Evolutionary conservation across 371 early-diverging fungal species (phyloP), one percentile per base, ranked within the genome.

Genomic region (Fennellomyces sp.): DNA sequence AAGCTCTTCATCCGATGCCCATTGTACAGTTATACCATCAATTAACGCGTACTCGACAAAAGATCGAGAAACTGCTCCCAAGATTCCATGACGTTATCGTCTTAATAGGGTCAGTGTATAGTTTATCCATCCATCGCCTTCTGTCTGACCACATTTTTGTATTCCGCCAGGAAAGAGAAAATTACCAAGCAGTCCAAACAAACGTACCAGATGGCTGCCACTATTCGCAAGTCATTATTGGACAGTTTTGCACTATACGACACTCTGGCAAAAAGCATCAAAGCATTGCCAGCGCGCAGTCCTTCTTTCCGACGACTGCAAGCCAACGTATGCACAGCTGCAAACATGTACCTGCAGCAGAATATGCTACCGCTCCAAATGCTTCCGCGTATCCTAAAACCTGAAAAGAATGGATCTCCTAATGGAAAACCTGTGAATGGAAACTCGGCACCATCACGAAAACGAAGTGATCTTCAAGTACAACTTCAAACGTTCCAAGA

Each of bases 331-430:
- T 82, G 88, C 31, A 71, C 84, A 30, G 80, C 92, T 7, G 88
- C 89, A 2, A 86, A 85, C 21, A 81, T 90, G 59, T 95, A 89
- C 60, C 72, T 96, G 19, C 96, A 96, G 69, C 81, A 83, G 41
- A 84, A 94, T 53, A 96, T 95, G 95, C 83, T 94, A 29, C 89
- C 95, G 12, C 80, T 96, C 21, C 90, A 93, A 21, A 83, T 93
- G 70, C 75, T 96, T 56, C 95, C 96, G 7, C 72, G 81, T 29
- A 83, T 84, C 5, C 62, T 82, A 51, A 79, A 83, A 35, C 66
- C 80, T 5, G 64, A 58, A 5, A 62, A 64, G 8, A 41, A 56
- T 7, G 51, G 48, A 15, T 23, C 50, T 33, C 2, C 48, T 5
- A 61, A 67, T 2, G 55, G 41, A 30, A 33, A n/a, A n/a, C n/a